Evolutionary conservation across 2,329 filamentous ascomycete genomes (phyloP).

Genomic region (Ophiostoma australiae): DNA sequence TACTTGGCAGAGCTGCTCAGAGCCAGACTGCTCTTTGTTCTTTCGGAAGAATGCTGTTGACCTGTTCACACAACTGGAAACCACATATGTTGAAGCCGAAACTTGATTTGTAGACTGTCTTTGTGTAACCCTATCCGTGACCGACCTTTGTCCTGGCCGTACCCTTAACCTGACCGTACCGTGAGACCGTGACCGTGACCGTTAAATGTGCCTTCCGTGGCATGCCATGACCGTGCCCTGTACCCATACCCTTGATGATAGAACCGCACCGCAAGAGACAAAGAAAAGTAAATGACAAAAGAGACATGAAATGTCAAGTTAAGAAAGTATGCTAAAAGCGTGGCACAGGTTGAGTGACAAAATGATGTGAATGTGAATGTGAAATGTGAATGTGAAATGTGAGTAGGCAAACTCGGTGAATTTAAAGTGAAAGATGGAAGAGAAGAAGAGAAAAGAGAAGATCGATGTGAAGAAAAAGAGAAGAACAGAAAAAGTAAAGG

Average conservation of each 20-base stretch:
- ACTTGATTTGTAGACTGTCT: background rate
- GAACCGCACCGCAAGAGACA: background rate
- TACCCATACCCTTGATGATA: background rate
- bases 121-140: background rate
- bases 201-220: background rate
- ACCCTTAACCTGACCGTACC: background rate
- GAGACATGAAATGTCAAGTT: background rate
- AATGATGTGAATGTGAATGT: too few species aligned
- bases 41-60: too few species aligned
- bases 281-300: background rate
- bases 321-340: background rate
- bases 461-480: background rate
- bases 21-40: too few species aligned
- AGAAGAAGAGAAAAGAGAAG: too few species aligned
- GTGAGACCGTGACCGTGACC: conserved; percentile 2
- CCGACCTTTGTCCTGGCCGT: background rate
- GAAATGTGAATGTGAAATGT: too few species aligned
- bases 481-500: background rate
- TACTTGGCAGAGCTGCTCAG: too few species aligned
- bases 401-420: too few species aligned
- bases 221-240: background rate
- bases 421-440: too few species aligned
- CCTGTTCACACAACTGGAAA: background rate
- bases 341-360: background rate
- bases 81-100: background rate